These are phyloP conservation scores for Kodamaea kakaduensis DNA, from an alignment of 805 yeast species.

Conservation along the genomic window DNA sequence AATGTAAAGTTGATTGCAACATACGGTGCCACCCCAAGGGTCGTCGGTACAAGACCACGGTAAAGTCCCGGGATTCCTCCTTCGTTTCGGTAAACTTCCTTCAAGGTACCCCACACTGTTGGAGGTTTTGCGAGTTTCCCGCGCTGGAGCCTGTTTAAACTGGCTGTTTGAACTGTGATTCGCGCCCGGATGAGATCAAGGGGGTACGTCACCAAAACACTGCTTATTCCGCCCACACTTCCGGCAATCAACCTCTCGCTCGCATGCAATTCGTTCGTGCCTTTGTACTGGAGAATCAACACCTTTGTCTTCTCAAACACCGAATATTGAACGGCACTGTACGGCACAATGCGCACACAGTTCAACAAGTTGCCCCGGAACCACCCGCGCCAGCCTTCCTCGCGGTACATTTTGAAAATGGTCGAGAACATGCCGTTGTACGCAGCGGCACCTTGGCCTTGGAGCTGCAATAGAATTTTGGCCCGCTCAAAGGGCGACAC, in stretches of 20 bases:
- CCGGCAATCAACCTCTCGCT: constrained; percentile 70
- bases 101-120: constrained; percentile 59
- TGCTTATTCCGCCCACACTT: constrained; percentile 71
- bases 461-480: constrained; percentile 86
- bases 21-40: constrained; percentile 92
- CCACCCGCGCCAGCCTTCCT: constrained; percentile 88
- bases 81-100: constrained; percentile 62
- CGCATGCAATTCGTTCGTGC: constrained; percentile 40
- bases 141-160: constrained; percentile 43
- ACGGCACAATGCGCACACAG: constrained; percentile 87
- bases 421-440: constrained; percentile 74
- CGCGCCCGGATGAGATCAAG: constrained; percentile 88
- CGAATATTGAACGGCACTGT: constrained; percentile 89
- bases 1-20: constrained; percentile 90
- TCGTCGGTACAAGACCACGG: constrained; percentile 86
- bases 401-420: constrained; percentile 71
- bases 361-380: constrained; percentile 90
- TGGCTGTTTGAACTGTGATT: constrained; percentile 83
- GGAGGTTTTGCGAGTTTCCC: constrained; percentile 57
- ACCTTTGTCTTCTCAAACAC: constrained; percentile 66
- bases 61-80: constrained; percentile 80
- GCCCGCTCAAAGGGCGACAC: constrained; percentile 95
- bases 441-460: constrained; percentile 53
- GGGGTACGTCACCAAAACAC: constrained; percentile 86
- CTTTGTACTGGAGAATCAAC: constrained; percentile 24